phyloP scores from a whole-genome alignment of 202 grass and related monocot species.

The Panicum hallii region DNA sequence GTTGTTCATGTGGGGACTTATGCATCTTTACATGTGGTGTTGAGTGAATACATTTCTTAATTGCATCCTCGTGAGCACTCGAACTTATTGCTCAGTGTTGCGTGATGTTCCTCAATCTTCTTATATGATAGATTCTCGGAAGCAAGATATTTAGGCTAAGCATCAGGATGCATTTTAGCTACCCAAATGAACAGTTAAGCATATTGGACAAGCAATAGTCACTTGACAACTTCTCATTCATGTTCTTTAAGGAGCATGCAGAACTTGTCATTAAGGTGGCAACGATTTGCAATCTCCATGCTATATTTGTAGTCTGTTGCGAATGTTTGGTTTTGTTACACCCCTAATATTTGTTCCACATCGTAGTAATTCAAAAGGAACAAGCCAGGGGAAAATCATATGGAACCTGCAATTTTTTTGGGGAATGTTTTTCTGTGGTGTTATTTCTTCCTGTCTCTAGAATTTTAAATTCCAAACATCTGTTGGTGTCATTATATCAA shows the following conservation, averaged over 20 bases:
- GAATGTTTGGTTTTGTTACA: conserved; percentile 17
- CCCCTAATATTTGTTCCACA: conserved; percentile 22
- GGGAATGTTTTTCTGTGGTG: conserved; percentile 8
- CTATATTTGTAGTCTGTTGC: background rate
- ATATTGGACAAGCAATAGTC: conserved; percentile 15
- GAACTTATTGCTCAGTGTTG: background rate
- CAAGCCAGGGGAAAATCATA: conserved; percentile 1
- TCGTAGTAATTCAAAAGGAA: conserved; percentile 21
- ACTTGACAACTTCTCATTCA: background rate
- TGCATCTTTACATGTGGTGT: background rate
- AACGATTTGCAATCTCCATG: background rate
- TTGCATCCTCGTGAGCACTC: background rate
- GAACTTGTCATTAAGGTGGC: background rate
- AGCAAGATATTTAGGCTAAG: conserved; percentile 24
- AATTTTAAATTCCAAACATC: background rate
- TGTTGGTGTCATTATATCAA: conserved; percentile 26
- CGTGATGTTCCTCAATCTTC: background rate
- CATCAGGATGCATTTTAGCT: background rate
- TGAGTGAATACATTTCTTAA: background rate
- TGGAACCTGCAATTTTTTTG: background rate
- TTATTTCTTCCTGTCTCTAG: conserved; percentile 4
- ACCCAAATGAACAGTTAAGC: background rate
- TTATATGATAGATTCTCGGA: background rate
- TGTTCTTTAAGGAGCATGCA: conserved; percentile 1
- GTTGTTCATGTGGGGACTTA: background rate